phyloP scores from a whole-genome alignment of 2,329 filamentous ascomycete species.

The Aureobasidium sp. region DNA sequence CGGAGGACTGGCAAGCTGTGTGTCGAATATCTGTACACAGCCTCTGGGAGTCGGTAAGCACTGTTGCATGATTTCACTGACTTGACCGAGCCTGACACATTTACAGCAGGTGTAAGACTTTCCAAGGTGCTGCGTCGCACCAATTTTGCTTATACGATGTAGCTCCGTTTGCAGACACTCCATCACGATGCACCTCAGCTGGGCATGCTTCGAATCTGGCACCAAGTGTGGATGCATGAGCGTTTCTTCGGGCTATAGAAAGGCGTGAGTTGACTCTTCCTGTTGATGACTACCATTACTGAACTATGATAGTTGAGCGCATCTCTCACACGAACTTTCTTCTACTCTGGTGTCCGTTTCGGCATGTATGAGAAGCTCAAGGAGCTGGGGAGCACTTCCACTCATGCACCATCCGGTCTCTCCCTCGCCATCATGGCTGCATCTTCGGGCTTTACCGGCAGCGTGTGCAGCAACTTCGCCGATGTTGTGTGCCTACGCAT shows the following conservation, averaged over 20 bases:
- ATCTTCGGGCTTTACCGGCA: constrained; percentile 19
- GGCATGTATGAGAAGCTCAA: constrained; percentile 22
- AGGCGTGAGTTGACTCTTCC: constrained; percentile 15
- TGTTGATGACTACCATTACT: neutral
- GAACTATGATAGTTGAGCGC: constrained; percentile 17
- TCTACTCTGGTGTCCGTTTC: constrained; percentile 20
- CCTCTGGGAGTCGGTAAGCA: constrained; percentile 20
- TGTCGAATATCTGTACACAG: constrained; percentile 20
- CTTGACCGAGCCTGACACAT: neutral
- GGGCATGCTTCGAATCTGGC: constrained; percentile 18
- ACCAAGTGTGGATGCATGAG: constrained; percentile 18
- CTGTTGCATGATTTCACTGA: neutral
- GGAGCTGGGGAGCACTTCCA: constrained; percentile 19
- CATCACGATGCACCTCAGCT: constrained; percentile 11
- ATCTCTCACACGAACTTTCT: constrained; percentile 19
- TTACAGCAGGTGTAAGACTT: constrained; percentile 11
- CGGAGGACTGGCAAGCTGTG: constrained; percentile 22
- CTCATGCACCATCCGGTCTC: constrained; percentile 18
- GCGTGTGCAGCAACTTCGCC: constrained; percentile 20
- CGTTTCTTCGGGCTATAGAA: constrained; percentile 20
- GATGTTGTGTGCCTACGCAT: constrained; percentile 22
- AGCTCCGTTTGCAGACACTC: constrained; percentile 17
- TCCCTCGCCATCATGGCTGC: constrained; percentile 20
- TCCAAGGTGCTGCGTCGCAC: neutral
- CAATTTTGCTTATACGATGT: neutral